Evolutionary conservation across 768 basidiomycete species (phyloP), one percentile per base, ranked within the genome.

Genomic region (Leucosporidium creatinivorum): DNA sequence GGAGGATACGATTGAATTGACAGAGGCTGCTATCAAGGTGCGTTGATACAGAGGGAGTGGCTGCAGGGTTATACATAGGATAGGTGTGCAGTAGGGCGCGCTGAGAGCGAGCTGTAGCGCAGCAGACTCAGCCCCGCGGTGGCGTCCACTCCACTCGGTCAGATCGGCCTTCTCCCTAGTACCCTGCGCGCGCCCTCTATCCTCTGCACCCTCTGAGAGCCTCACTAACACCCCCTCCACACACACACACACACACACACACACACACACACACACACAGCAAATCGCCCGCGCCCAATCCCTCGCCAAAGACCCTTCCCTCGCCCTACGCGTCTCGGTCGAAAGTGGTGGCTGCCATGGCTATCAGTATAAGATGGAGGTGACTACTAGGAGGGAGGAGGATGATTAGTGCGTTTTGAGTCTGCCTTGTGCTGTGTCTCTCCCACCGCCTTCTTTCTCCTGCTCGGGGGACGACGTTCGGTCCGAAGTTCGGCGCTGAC

Each of bases 271-370:
- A 15, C 21, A 33, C 2, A 44, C n/a, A 15, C 66, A 64, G 61
- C 70, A 68, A 58, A 72, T 72, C 57, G 54, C 57, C 7, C 52
- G 62, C 8, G 70, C 67, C 0, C 70, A 72, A 26, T 0, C 13
- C 7, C 1, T 2, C 1, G 65, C 65, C 19, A 10, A 13, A 0
- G 59, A 88, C 70, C 78, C 85, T 0, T 75, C 84, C 58, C 82
- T 89, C 26, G 89, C 87, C 5, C 81, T 97, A 28, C 82, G 93
- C 70, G 83, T 98, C 70, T 81, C 86, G 1, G 91, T 97, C 30
- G 92, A 96, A 74, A 90, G 88, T 17, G 94, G 94, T 17, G 94
- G 94, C 25, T 98, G 94, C 75, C 93, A 98, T 77, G 94, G 94
- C 48, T 97, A 97, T 78, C 92, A 96, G 75, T 96, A 97, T 78